phyloP scores from a whole-genome alignment of 164 flowering plant species.

The Saururus chinensis region DNA sequence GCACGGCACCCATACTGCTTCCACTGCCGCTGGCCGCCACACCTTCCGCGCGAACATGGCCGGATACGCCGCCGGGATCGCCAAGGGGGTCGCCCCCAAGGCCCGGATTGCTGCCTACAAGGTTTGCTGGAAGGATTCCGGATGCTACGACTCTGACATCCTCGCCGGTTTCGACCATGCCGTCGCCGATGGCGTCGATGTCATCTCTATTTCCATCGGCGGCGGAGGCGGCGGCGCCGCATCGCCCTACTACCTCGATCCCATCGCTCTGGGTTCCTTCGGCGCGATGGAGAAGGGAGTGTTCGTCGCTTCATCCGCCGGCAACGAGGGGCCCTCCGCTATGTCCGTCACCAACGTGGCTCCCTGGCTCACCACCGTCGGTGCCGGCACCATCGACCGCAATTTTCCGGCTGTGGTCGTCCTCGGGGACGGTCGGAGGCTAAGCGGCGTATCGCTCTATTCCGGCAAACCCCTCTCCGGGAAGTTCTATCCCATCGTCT shows the following conservation, averaged over 20 bases:
- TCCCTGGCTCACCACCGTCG: conserved; percentile 76
- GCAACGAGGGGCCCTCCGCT: conserved; percentile 64
- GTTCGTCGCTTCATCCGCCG: conserved; percentile 70
- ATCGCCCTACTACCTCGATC: conserved; percentile 69
- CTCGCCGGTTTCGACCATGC: conserved; percentile 84
- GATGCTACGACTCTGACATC: conserved; percentile 88
- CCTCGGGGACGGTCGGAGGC: conserved; percentile 50
- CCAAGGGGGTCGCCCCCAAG: conserved; percentile 91
- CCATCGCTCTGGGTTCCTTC: conserved; percentile 70
- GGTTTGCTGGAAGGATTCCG: conserved; percentile 81
- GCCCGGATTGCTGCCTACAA: conserved; percentile 80
- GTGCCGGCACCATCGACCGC: conserved; percentile 79
- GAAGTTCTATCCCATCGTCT: conserved; percentile 49
- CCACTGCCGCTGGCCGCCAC: conserved; percentile 83
- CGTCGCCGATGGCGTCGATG: conserved; percentile 82
- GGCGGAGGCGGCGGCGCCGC: conserved; percentile 66
- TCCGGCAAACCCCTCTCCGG: conserved; percentile 44
- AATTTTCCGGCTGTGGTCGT: conserved; percentile 55
- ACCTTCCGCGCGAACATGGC: conserved; percentile 59
- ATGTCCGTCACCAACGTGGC: conserved; percentile 76
- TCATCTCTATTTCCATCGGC: conserved; percentile 77
- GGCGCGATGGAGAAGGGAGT: conserved; percentile 56
- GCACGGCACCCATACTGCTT: conserved; percentile 95
- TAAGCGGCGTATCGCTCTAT: conserved; percentile 66
- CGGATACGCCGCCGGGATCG: conserved; percentile 87